Evolutionary conservation across 179 eudicot genomes (phyloP), one percentile per base, ranked within the genome.

Genomic region (Patellifolia procumbens): DNA sequence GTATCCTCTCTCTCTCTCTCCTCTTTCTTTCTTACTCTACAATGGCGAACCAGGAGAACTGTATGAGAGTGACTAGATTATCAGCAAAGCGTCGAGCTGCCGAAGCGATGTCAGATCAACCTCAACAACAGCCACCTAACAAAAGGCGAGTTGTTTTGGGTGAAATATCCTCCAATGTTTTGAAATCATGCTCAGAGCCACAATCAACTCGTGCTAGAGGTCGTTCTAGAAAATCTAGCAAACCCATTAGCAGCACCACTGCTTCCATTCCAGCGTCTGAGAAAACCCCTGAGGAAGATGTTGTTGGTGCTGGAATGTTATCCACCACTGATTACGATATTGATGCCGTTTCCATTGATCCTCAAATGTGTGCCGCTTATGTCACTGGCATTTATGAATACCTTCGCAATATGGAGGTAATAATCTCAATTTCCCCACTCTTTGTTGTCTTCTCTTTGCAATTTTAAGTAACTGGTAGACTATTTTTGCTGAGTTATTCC

Each of bases 11-110:
- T 32, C 83, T 58, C 56, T 45, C 28, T 56, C 72, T 76, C 65
- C 59, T 32, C 24, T 34, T 56, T 13, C 26, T 4, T 15, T 61
- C 29, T 17, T 29, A 26, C 48, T 31, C 13, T 15, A 67, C 1
- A 46, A 89, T 91, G 94, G 91, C 90, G 24, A 87, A 87, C 37
- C 80, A 87, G 79, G 97, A 92, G 85, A 92, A 91, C 75, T 80
- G 77, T 70, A 75, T 72, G 63, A 85, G 92, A 63, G 84, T 92
- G 24, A 94, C 97, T 0, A 81, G 97, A 34, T 24, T 39, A 46
- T 74, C 88, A 45, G 88, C 97, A 9, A 89, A 85, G 85, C 85
- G 86, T 74, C 86, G 90, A 46, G 90, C 89, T 1, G 85, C 85
- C 10, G 90, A 80, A 26, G 75, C 71, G 20, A 53, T 82, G 70